Percentiles rank a stretch among this genome's conserved stretches.
Conservation (phyloP, 176 grass and related monocot genomes). For the Rhynchospora tenuis region DNA sequence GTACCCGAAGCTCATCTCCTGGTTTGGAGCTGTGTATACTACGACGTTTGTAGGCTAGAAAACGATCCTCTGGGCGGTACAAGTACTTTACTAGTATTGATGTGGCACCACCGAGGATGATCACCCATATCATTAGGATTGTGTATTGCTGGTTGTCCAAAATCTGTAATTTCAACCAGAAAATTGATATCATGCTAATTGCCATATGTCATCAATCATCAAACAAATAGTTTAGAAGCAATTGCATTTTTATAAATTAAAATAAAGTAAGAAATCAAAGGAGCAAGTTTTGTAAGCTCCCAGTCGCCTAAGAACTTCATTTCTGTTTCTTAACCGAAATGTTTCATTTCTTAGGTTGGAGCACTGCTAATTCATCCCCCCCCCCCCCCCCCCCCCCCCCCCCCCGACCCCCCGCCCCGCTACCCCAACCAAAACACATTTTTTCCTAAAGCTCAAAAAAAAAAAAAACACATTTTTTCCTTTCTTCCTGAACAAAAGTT, state of each 20-base stretch:
- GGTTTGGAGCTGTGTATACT: constrained; percentile 49
- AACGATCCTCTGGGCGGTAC: constrained; percentile 76
- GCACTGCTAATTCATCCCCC: not conserved
- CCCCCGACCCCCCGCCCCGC: too few species aligned
- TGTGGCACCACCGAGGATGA: constrained; percentile 33
- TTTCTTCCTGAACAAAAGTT: not conserved
- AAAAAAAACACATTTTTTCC: not conserved
- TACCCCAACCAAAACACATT: too few species aligned
- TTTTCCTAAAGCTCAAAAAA: too few species aligned
- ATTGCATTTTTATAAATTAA: not conserved
- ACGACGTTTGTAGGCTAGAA: constrained; percentile 42
- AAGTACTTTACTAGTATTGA: constrained; percentile 47
- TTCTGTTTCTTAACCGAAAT: not conserved
- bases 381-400: too few species aligned
- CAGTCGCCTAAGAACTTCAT: not conserved
- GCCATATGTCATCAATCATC: not conserved
- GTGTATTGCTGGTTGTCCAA: constrained; percentile 46
- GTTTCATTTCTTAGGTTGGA: not conserved
- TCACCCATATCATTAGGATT: constrained; percentile 39
- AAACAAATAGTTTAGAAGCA: not conserved
- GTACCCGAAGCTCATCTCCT: constrained; percentile 57
- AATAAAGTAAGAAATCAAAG: not conserved
- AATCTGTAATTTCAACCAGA: not conserved
- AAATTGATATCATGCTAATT: not conserved
- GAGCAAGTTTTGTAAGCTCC: not conserved